These are phyloP conservation scores for Saccharomyces pastorianus DNA, from an alignment of 1,139 yeast genomes.

Conservation along the genomic window DNA sequence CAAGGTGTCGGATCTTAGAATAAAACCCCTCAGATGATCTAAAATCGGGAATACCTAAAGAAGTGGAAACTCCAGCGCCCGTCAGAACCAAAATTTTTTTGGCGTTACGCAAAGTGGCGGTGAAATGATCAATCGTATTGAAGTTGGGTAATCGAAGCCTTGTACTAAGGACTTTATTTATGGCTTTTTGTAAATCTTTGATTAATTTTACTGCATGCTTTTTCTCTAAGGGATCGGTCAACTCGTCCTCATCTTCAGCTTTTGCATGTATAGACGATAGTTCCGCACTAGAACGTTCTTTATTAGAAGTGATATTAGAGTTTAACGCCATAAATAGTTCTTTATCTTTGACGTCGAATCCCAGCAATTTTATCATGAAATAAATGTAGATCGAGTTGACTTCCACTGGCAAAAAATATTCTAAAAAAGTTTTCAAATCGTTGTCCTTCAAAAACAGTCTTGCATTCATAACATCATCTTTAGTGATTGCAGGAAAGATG, in stretches of 20 bases:
- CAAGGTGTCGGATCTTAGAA: conserved; percentile 58
- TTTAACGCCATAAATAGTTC: conserved; percentile 36
- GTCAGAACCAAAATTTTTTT: conserved; percentile 69
- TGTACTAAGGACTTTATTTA: conserved; percentile 48
- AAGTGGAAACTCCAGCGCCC: conserved; percentile 94
- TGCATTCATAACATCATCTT: conserved; percentile 41
- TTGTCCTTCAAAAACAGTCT: conserved; percentile 51
- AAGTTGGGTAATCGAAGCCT: conserved; percentile 48
- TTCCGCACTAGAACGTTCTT: not conserved
- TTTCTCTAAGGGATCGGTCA: conserved; percentile 35
- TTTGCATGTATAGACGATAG: not conserved
- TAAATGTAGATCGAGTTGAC: conserved; percentile 49
- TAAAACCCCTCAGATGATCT: conserved; percentile 86
- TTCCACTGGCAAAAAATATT: conserved; percentile 50
- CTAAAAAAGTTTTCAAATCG: conserved; percentile 54
- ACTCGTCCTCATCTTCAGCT: conserved; percentile 13
- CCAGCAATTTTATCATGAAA: conserved; percentile 42
- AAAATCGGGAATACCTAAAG: conserved; percentile 91
- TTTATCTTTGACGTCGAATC: conserved; percentile 42
- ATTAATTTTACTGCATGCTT: conserved; percentile 43
- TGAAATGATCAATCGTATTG: conserved; percentile 53
- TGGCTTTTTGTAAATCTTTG: conserved; percentile 48
- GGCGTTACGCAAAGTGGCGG: conserved; percentile 46
- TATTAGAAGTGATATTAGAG: not conserved
- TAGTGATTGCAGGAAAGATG: conserved; percentile 32